phyloP scores from a whole-genome alignment of 345 rosid species.

The Gynandropsis gynandra region DNA sequence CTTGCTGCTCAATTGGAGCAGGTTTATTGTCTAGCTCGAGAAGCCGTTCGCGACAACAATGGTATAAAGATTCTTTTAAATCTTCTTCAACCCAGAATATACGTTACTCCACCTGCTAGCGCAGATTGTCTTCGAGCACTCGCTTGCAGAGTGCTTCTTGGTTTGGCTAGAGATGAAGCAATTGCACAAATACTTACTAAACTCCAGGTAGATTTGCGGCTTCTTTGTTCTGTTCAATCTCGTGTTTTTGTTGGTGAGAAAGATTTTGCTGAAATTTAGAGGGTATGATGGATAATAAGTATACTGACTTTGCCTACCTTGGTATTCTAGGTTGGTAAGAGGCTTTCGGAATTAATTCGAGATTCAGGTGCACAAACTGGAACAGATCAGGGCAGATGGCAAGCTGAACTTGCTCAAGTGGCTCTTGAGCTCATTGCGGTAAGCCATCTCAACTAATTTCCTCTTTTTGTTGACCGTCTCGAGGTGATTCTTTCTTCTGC shows the following conservation, averaged over 20 bases:
- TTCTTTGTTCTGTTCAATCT: slow-evolving; percentile 4
- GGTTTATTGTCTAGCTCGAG: slow-evolving; percentile 93
- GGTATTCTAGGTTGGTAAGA: slow-evolving; percentile 75
- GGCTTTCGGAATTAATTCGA: slow-evolving; percentile 89
- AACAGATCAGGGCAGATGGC: slow-evolving; percentile 91
- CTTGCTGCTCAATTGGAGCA: slow-evolving; percentile 98
- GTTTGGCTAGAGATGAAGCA: slow-evolving; percentile 92
- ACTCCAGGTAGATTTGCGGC: slow-evolving; percentile 61
- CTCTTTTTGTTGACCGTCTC: slow-evolving; percentile 1
- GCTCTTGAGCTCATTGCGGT: slow-evolving; percentile 96
- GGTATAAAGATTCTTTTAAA: slow-evolving; percentile 95
- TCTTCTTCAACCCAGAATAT: slow-evolving; percentile 87
- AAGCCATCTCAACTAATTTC: slow-evolving; percentile 23
- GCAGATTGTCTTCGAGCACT: slow-evolving; percentile 93
- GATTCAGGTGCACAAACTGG: slow-evolving; percentile 81
- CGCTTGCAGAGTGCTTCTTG: slow-evolving; percentile 91
- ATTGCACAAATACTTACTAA: slow-evolving; percentile 97
- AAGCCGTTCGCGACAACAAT: slow-evolving; percentile 88
- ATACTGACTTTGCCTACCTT: slow-evolving; percentile 14
- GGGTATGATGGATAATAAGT: slow-evolving; percentile 6
- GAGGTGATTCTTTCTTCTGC: slow-evolving; percentile 7
- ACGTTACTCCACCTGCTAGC: slow-evolving; percentile 73
- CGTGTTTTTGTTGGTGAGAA: slow-evolving; percentile 3
- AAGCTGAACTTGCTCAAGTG: slow-evolving; percentile 85
- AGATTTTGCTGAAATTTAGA: slow-evolving; percentile 17